A percentile compares a stretch with the other conserved stretches of the same genome.
phyloP scores from a whole-genome alignment of 78 protist species.

The Polysphondylium violaceum region DNA sequence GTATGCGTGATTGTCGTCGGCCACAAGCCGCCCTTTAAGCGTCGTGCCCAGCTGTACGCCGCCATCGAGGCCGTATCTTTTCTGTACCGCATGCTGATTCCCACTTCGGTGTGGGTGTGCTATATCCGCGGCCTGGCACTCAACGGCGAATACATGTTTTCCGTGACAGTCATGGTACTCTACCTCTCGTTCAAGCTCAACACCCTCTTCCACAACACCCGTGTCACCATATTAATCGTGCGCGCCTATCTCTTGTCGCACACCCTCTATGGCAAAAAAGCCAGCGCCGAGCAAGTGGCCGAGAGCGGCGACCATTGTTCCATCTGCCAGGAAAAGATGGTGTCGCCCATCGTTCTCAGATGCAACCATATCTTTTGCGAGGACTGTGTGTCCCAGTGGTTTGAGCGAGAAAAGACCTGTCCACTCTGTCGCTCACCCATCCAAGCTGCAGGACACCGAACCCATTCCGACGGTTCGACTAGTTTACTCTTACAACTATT shows the following conservation, averaged over 20 bases:
- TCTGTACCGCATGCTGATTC: conserved; percentile 57
- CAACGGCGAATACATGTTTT: conserved; percentile 44
- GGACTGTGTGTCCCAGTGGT: conserved; percentile 75
- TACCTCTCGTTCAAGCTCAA: conserved; percentile 70
- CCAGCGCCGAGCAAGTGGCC: conserved; percentile 48
- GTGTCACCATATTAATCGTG: too few relatives aligned
- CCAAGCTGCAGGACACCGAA: conserved; percentile 31
- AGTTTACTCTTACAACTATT: conserved; percentile 33
- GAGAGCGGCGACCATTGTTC: conserved; percentile 65
- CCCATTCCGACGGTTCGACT: conserved; percentile 76
- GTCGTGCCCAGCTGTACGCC: conserved; percentile 62
- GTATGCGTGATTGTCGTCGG: conserved; percentile 6
- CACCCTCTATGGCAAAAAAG: conserved; percentile 57
- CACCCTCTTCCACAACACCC: too few relatives aligned
- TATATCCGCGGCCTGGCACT: conserved; percentile 27
- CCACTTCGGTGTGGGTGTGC: conserved; percentile 69
- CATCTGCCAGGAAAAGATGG: conserved; percentile 72
- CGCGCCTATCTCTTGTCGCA: conserved; percentile 42
- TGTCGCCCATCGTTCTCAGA: conserved; percentile 60
- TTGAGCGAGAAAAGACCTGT: conserved; percentile 73
- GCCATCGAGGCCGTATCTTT: conserved; percentile 30
- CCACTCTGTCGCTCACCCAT: conserved; percentile 77
- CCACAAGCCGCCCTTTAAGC: conserved; percentile 32
- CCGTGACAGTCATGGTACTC: conserved; percentile 48
- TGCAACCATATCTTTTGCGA: conserved; percentile 82